Percentiles rank a stretch among this genome's conserved stretches.
phyloP scores from a whole-genome alignment of 306 rosid genomes.

The Quercus alba region DNA sequence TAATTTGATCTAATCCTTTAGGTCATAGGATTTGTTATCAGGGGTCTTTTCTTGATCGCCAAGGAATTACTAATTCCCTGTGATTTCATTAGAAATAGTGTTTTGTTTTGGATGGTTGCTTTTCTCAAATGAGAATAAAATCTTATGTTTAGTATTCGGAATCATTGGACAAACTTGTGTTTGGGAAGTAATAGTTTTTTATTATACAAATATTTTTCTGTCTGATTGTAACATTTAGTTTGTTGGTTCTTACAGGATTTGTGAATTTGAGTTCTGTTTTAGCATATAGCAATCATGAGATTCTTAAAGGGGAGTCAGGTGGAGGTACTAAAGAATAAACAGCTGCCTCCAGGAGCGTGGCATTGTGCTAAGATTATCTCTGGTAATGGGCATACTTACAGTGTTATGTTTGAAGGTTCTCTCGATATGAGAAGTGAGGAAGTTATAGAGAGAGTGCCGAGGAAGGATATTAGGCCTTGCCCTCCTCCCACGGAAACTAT shows the following conservation, averaged over 20 bases:
- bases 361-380: constrained; percentile 59
- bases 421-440: constrained; percentile 22
- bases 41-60: no score
- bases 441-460: constrained; percentile 44
- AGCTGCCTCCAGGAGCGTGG: constrained; percentile 52
- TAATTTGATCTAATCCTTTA: no score
- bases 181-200: not conserved
- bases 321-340: constrained; percentile 58
- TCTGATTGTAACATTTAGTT: not conserved
- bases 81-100: no score
- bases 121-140: no score
- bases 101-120: no score
- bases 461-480: constrained; percentile 66
- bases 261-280: not conserved
- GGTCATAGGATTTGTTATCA: no score
- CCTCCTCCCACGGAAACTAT: constrained; percentile 40
- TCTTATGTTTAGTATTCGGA: no score
- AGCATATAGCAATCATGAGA: constrained; percentile 44
- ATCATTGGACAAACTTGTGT: not conserved
- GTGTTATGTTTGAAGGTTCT: constrained; percentile 40
- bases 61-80: no score
- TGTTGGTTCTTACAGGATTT: constrained; percentile 31
- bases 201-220: not conserved
- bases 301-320: constrained; percentile 60
- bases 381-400: constrained; percentile 60